Evolutionary conservation across 768 basidiomycete genomes (phyloP), one percentile per base, ranked within the genome.

Genomic region (Hirschioporus abietinus): DNA sequence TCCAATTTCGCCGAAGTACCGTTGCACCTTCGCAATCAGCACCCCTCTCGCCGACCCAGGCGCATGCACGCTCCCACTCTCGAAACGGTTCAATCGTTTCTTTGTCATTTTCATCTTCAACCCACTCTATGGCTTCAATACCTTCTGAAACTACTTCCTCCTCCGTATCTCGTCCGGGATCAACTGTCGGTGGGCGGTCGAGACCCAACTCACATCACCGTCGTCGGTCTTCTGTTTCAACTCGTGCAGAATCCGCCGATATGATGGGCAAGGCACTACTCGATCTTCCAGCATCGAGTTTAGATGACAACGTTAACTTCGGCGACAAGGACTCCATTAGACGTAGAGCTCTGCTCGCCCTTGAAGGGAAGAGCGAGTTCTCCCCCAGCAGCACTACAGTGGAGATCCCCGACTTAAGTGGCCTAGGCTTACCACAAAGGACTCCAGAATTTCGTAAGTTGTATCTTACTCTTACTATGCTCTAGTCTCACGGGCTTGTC

Each of bases 211-310:
- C 94, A 0, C 93, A 93, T 71, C 95, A 96, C 71, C 84, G 86
- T 17, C 91, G 95, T 62, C 86, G 87, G 58, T 94, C 93, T 0
- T 93, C 92, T 26, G 92, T 96, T 27, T 93, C 95, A 10, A 96
- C 94, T 57, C 88, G 93, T 68, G 85, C 84, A 70, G 95, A 96
- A 79, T 95, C 93, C 23, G 90, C 93, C 20, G 95, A 96, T 72
- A 80, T 96, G 73, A 95, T 96, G 91, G 92, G 93, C 27, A 84
- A 92, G 15, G 78, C 89, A 25, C 78, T 91, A 52, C 87, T 90
- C 15, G 86, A 88, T 68, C 82, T 92, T 26, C 86, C 87, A 6
- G 71, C 83, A 9, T 84, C 86, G 1, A 78, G 80, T 27, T 81
- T 86, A 1, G 88, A 92, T 35, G 88, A 90, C 73, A 87, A 87